Evolutionary conservation across 225 moss, liverwort and hornwort genomes (phyloP).

Genomic region (Bryum argenteum): DNA sequence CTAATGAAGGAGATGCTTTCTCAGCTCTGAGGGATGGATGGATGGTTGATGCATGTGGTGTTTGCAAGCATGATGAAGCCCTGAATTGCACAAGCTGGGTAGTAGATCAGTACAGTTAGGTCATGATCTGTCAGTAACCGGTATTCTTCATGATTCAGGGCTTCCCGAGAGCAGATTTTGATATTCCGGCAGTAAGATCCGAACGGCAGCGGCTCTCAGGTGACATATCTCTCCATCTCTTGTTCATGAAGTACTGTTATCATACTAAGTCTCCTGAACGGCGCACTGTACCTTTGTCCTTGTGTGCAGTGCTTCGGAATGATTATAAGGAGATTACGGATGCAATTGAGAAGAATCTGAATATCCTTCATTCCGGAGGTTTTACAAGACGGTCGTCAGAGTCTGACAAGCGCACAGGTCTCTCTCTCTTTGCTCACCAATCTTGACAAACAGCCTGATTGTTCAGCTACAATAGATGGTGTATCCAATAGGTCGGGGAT

Average conservation of each 20-base stretch:
- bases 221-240: conserved; percentile 35
- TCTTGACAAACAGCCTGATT: conserved; percentile 24
- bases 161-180: conserved; percentile 87
- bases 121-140: conserved; percentile 9
- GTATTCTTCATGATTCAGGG: conserved; percentile 51
- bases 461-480: conserved; percentile 19
- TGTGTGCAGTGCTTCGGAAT: conserved; percentile 77
- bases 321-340: conserved; percentile 76
- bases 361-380: conserved; percentile 79
- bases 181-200: conserved; percentile 72
- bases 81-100: too few species aligned
- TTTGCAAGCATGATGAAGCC: too few species aligned
- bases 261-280: background rate
- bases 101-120: background rate
- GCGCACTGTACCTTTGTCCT: conserved; percentile 16
- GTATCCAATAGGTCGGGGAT: background rate
- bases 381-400: conserved; percentile 67
- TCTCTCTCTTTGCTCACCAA: conserved; percentile 10
- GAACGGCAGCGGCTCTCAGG: conserved; percentile 89
- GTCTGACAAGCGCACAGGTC: conserved; percentile 74
- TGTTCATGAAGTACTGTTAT: background rate
- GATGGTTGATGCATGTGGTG: too few species aligned
- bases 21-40: too few species aligned
- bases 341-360: conserved; percentile 87
- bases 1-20: too few species aligned